phyloP scores from a whole-genome alignment of 2,329 filamentous ascomycete species.

The Fusarium gaditjirri region DNA sequence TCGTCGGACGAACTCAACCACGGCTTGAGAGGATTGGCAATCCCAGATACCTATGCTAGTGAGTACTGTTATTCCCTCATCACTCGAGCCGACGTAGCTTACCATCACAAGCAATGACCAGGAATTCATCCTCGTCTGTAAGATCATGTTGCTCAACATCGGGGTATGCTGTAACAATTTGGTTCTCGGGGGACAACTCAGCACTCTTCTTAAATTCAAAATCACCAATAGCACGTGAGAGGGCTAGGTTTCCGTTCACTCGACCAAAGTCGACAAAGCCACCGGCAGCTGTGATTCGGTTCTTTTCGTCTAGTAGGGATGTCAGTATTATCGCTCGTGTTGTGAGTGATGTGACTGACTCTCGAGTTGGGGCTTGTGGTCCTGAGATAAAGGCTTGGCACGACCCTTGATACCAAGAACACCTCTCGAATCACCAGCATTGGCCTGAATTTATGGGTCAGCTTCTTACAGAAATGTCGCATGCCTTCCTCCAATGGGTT shows the following conservation, averaged over 20 bases:
- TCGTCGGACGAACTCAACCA: constrained; percentile 94
- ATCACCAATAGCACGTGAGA: constrained; percentile 97
- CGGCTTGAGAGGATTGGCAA: constrained; percentile 97
- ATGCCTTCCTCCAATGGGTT: constrained; percentile 28
- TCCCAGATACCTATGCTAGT: constrained; percentile 89
- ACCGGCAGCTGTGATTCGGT: constrained; percentile 92
- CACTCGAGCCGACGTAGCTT: constrained; percentile 49
- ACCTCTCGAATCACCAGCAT: constrained; percentile 94
- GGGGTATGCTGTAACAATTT: constrained; percentile 97
- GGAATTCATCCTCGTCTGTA: constrained; percentile 92
- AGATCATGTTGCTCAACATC: constrained; percentile 94
- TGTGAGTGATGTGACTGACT: constrained; percentile 63
- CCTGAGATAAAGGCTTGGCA: constrained; percentile 97
- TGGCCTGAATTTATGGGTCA: constrained; percentile 71
- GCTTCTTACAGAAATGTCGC: constrained; percentile 16
- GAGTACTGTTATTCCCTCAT: constrained; percentile 34
- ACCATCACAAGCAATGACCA: constrained; percentile 94
- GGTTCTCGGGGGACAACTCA: constrained; percentile 95
- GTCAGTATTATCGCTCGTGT: constrained; percentile 27
- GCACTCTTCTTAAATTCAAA: constrained; percentile 99
- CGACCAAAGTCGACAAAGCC: constrained; percentile 98
- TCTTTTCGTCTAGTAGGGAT: constrained; percentile 80
- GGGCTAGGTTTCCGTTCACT: constrained; percentile 96
- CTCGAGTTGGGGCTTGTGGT: constrained; percentile 99
- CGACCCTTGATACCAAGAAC: constrained; percentile 96